Evolutionary conservation across 108 stramenopile species (phyloP).

Genomic region (Pseudonitzschia delicatissima): DNA sequence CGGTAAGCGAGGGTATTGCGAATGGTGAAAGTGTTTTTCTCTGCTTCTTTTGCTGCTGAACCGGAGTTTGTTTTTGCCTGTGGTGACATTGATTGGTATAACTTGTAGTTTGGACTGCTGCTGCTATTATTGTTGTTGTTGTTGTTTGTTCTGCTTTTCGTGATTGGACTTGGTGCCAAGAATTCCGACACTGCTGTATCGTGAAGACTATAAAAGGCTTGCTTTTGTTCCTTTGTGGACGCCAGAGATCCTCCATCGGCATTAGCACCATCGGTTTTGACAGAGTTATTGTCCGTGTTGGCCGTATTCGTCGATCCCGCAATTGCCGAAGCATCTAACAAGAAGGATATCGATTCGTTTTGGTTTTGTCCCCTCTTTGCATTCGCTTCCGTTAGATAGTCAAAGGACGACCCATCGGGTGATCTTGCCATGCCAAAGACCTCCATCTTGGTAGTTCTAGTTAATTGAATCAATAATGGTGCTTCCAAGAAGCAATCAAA

Average conservation of each 20-base stretch:
- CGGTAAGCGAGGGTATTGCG: too few relatives aligned
- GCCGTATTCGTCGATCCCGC: neutral
- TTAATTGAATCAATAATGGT: neutral
- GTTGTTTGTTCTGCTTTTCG: neutral
- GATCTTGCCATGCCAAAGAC: slow-evolving; percentile 1
- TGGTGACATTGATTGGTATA: neutral
- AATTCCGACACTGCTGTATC: neutral
- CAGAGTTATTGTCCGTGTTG: neutral
- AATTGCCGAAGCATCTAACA: neutral
- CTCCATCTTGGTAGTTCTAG: neutral
- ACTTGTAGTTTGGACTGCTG: neutral
- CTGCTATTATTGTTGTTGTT: neutral
- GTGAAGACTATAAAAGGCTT: neutral
- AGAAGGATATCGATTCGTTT: neutral
- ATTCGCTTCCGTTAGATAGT: neutral
- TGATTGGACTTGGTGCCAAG: too few relatives aligned
- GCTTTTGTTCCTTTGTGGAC: too few relatives aligned
- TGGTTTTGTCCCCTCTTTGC: neutral
- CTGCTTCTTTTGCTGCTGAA: neutral
- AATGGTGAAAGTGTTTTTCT: neutral
- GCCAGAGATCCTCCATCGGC: too few relatives aligned
- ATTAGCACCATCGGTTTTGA: neutral
- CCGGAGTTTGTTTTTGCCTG: neutral
- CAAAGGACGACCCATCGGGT: neutral
- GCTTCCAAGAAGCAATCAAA: too few relatives aligned